A percentile compares a stretch with the other conserved stretches of the same genome.
Conservation (phyloP, 495 filamentous ascomycete species). For the Aspergillus mulundensis region DNA sequence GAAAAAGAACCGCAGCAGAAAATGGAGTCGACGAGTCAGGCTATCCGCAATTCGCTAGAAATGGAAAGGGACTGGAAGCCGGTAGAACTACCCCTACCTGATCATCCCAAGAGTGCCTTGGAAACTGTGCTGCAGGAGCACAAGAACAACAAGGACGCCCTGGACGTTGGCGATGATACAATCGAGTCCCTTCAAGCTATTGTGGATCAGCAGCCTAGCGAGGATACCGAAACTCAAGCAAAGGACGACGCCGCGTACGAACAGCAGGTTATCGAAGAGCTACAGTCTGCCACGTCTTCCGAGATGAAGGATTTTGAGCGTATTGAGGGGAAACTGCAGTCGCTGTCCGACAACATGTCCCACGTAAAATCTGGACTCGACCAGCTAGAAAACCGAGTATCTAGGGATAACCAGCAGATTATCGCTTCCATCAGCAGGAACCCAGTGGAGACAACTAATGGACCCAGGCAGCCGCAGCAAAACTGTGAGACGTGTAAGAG, state of each 20-base stretch:
- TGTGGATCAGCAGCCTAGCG: conserved; percentile 35
- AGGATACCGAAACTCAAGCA: conserved; percentile 29
- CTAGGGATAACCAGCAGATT: conserved; percentile 28
- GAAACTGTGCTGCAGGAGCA: conserved; percentile 53
- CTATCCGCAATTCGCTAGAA: background rate
- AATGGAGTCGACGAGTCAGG: background rate
- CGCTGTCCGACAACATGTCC: conserved; percentile 58
- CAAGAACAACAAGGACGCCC: conserved; percentile 38
- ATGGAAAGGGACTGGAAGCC: conserved; percentile 5
- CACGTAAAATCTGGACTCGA: conserved; percentile 64
- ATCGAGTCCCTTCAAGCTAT: conserved; percentile 60
- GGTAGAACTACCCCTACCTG: conserved; percentile 31
- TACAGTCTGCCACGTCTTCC: conserved; percentile 25
- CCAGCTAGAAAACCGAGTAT: conserved; percentile 59
- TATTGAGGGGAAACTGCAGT: conserved; percentile 56
- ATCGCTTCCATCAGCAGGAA: conserved; percentile 14
- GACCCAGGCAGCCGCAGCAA: conserved; percentile 10
- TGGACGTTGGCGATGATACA: conserved; percentile 55
- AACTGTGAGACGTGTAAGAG: conserved; percentile 28
- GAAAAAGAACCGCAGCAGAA: background rate
- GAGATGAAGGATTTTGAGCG: conserved; percentile 52
- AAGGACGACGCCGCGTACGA: conserved; percentile 36
- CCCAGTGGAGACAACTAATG: background rate
- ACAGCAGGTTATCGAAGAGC: conserved; percentile 31
- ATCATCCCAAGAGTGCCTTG: conserved; percentile 46